phyloP scores from a whole-genome alignment of 768 basidiomycete genomes.

The Suillus brevipes region DNA sequence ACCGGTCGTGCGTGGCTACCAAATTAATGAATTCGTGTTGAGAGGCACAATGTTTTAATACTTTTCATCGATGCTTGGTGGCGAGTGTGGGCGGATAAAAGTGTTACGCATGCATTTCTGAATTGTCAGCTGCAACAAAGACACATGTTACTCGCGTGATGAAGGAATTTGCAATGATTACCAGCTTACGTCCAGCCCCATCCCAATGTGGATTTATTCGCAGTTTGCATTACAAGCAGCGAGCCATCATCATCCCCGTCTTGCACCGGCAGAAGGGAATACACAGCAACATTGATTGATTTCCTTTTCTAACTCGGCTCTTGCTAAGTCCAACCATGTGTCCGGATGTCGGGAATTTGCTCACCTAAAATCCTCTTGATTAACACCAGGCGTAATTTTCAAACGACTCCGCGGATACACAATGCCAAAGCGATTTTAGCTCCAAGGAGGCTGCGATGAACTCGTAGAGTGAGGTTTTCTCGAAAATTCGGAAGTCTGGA shows the following conservation, averaged over 20 bases:
- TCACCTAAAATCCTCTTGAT: background rate
- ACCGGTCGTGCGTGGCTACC: constrained; percentile 8
- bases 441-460: too few relatives aligned
- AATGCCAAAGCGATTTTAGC: background rate
- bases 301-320: background rate
- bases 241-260: background rate
- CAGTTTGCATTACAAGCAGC: background rate
- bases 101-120: constrained; percentile 2
- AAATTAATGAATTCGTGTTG: constrained; percentile 17
- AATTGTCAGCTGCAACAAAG: too few relatives aligned
- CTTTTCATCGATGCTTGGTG: constrained; percentile 8
- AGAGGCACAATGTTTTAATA: constrained; percentile 13
- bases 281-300: background rate
- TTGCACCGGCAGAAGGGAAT: background rate
- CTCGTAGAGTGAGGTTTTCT: background rate
- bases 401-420: background rate
- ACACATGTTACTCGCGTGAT: too few relatives aligned
- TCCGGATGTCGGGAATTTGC: background rate
- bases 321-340: background rate
- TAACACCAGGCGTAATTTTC: background rate
- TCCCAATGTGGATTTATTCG: background rate
- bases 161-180: too few relatives aligned
- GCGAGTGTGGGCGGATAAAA: background rate
- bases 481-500: background rate
- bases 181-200: too few relatives aligned